Evolutionary conservation across 2,329 filamentous ascomycete genomes (phyloP).

Genomic region (Penicillium sp.): DNA sequence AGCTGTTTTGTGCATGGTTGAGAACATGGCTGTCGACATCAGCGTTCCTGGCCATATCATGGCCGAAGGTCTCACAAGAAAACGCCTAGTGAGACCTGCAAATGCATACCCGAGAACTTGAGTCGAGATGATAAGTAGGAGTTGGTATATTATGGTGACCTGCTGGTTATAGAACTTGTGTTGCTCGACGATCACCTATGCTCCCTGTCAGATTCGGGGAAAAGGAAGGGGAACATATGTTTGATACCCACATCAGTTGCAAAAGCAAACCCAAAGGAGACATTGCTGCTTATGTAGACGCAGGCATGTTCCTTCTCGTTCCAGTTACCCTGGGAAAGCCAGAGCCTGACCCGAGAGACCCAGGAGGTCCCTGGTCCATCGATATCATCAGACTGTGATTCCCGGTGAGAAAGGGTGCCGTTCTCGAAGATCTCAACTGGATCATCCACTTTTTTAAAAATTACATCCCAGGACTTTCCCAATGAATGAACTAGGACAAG

Average conservation of each 20-base stretch:
- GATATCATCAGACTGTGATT: slow-evolving; percentile 15
- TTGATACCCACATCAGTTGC: slow-evolving; percentile 65
- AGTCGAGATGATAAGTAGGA: slow-evolving; percentile 79
- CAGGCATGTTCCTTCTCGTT: slow-evolving; percentile 88
- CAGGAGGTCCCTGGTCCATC: slow-evolving; percentile 21
- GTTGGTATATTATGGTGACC: slow-evolving; percentile 70
- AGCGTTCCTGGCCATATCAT: slow-evolving; percentile 92
- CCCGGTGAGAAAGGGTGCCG: slow-evolving; percentile 54
- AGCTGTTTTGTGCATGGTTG: slow-evolving; percentile 77
- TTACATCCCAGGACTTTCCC: slow-evolving; percentile 72
- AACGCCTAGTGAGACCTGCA: slow-evolving; percentile 75
- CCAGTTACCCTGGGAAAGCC: slow-evolving; percentile 77
- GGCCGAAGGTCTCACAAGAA: slow-evolving; percentile 77
- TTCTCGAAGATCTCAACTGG: slow-evolving; percentile 57
- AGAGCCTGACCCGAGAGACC: slow-evolving; percentile 57
- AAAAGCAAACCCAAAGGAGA: slow-evolving; percentile 85
- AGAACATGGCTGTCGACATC: slow-evolving; percentile 87
- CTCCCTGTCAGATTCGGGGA: slow-evolving; percentile 3
- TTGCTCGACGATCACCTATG: slow-evolving; percentile 76
- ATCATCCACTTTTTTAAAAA: slow-evolving; percentile 61
- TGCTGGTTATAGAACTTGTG: slow-evolving; percentile 85
- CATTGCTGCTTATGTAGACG: slow-evolving; percentile 85
- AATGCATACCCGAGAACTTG: slow-evolving; percentile 85
- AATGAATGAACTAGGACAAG: slow-evolving; percentile 71
- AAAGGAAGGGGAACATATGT: neutral